phyloP scores from a whole-genome alignment of 345 rosid genomes.

The Salix viminalis region DNA sequence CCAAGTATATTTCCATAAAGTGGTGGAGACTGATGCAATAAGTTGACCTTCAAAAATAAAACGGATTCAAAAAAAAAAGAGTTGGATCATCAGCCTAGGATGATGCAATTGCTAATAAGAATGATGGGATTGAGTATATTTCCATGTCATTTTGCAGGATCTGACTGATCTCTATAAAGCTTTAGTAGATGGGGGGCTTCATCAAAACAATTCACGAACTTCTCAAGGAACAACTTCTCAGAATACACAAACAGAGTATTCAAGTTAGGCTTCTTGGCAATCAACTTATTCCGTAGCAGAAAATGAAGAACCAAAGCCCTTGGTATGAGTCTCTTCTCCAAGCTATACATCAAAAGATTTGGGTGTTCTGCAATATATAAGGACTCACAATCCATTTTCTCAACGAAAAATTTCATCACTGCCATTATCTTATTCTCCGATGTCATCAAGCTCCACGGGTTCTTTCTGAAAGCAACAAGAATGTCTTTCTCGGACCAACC shows the following conservation, averaged over 20 bases:
- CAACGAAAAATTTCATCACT: slow-evolving; percentile 42
- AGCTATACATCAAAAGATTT: slow-evolving; percentile 26
- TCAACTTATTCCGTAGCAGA: slow-evolving; percentile 2
- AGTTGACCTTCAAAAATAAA: not conserved
- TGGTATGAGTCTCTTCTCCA: slow-evolving; percentile 37
- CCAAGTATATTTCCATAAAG: no score
- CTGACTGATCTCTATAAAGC: not conserved
- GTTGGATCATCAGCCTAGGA: not conserved
- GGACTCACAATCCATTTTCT: slow-evolving; percentile 35
- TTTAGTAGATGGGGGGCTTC: not conserved
- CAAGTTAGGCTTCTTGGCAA: not conserved
- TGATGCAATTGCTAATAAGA: not conserved
- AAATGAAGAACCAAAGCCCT: slow-evolving; percentile 1
- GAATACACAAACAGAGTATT: not conserved
- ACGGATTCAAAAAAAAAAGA: not conserved
- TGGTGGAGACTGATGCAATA: not conserved
- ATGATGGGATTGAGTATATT: not conserved
- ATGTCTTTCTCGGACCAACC: slow-evolving; percentile 50
- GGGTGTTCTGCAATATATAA: slow-evolving; percentile 30
- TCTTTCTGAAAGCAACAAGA: slow-evolving; percentile 35
- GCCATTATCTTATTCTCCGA: slow-evolving; percentile 39
- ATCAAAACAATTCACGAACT: not conserved
- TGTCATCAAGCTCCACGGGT: slow-evolving; percentile 39
- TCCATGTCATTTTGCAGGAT: not conserved
- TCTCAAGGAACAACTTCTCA: not conserved